A percentile compares a stretch with the other conserved stretches of the same genome.
Evolutionary conservation across 345 rosid species (phyloP).

Genomic region (Ceriops decandra): DNA sequence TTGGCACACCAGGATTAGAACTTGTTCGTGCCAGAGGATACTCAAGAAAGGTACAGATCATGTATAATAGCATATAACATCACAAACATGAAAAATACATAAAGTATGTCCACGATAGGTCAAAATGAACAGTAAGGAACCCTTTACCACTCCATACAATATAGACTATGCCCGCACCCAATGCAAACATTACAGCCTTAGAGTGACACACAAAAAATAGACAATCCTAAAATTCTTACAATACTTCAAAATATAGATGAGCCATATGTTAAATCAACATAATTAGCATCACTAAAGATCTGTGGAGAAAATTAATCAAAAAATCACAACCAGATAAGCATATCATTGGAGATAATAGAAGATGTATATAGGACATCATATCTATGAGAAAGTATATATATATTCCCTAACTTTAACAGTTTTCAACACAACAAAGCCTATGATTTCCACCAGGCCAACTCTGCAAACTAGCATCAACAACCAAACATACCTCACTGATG

Average conservation of each 20-base stretch:
- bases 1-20: not conserved
- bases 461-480: constrained; percentile 29
- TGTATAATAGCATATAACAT: not conserved
- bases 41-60: not conserved
- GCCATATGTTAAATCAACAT: no score
- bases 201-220: no score
- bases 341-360: no score
- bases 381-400: no score
- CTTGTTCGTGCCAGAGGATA: not conserved
- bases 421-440: not conserved
- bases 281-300: not conserved
- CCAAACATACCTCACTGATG: constrained; percentile 84
- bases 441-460: constrained; percentile 10
- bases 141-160: no score
- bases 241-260: no score
- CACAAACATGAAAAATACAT: not conserved
- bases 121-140: not conserved
- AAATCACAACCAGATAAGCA: not conserved
- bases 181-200: no score
- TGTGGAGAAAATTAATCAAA: not conserved
- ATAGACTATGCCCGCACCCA: no score
- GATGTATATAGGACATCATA: not conserved
- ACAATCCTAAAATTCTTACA: not conserved
- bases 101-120: not conserved
- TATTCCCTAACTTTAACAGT: not conserved